These are phyloP conservation scores for Yarrowia porcina DNA, from an alignment of 805 yeast genomes.

Conservation along the genomic window DNA sequence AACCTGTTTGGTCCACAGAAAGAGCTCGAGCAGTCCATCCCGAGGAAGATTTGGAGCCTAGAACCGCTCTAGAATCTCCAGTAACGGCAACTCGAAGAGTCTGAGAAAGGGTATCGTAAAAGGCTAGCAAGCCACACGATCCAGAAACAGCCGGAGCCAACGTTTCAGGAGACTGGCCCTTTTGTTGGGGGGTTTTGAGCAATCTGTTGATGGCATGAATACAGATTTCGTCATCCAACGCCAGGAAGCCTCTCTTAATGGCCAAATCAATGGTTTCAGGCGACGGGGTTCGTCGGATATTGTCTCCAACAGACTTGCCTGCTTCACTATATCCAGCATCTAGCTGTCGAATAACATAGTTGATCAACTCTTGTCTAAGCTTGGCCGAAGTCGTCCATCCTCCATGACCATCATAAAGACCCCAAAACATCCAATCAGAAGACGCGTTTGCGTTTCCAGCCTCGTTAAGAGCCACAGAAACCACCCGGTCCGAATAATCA, in stretches of 20 bases:
- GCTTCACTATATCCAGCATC: conserved; percentile 45
- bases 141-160: conserved; percentile 94
- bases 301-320: conserved; percentile 49
- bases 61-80: conserved; percentile 91
- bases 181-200: conserved; percentile 61
- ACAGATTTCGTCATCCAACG: conserved; percentile 83
- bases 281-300: conserved; percentile 57
- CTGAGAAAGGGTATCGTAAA: conserved; percentile 74
- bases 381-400: conserved; percentile 93
- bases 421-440: conserved; percentile 89
- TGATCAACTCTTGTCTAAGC: conserved; percentile 73
- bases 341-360: conserved; percentile 71
- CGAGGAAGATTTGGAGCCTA: conserved; percentile 55
- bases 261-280: conserved; percentile 74
- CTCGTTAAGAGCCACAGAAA: conserved; percentile 56
- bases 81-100: conserved; percentile 86
- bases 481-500: conserved; percentile 74
- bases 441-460: conserved; percentile 43
- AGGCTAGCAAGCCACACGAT: conserved; percentile 84
- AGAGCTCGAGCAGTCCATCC: conserved; percentile 88
- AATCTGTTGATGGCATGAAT: conserved; percentile 67
- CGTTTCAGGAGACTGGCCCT: conserved; percentile 60
- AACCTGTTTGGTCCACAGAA: conserved; percentile 91
- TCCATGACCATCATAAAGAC: conserved; percentile 94
- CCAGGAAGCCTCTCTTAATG: conserved; percentile 72